A percentile compares a stretch with the other conserved stretches of the same genome.
Conservation (phyloP, 306 rosid genomes). For the Prunus mira region DNA sequence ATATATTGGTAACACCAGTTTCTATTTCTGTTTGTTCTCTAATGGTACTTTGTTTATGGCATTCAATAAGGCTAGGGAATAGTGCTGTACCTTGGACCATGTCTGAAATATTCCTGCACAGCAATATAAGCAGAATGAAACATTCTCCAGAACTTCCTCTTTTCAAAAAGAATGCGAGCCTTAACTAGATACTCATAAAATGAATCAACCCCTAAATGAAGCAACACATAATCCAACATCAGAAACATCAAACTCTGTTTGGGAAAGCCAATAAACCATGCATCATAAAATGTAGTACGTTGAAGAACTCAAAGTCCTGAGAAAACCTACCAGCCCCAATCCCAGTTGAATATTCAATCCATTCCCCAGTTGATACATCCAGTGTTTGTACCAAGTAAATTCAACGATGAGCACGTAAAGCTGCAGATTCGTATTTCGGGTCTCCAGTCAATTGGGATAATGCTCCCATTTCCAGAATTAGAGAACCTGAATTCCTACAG, state of each 20-base stretch:
- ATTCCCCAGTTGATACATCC: constrained; percentile 80
- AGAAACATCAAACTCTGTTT: constrained; percentile 35
- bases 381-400: constrained; percentile 87
- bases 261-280: constrained; percentile 6
- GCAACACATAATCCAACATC: constrained; percentile 26
- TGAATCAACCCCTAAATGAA: constrained; percentile 88
- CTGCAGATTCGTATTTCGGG: constrained; percentile 73
- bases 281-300: not conserved
- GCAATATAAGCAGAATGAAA: constrained; percentile 55
- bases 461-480: constrained; percentile 99
- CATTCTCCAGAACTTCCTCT: constrained; percentile 61
- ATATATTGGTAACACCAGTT: too few relatives aligned
- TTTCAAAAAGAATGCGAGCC: constrained; percentile 73
- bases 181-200: constrained; percentile 92
- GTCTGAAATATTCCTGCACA: constrained; percentile 72
- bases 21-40: too few relatives aligned
- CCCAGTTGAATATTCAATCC: constrained; percentile 89
- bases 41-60: too few relatives aligned
- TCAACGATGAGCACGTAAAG: constrained; percentile 83
- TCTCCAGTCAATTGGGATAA: constrained; percentile 86
- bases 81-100: constrained; percentile 76
- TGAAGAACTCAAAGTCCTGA: constrained; percentile 10
- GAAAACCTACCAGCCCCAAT: constrained; percentile 85
- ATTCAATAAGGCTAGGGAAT: not conserved
- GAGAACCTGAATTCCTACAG: constrained; percentile 61